A percentile compares a stretch with the other conserved stretches of the same genome.
phyloP scores from a whole-genome alignment of 2,329 filamentous ascomycete species.

The Aspergillus tanneri region DNA sequence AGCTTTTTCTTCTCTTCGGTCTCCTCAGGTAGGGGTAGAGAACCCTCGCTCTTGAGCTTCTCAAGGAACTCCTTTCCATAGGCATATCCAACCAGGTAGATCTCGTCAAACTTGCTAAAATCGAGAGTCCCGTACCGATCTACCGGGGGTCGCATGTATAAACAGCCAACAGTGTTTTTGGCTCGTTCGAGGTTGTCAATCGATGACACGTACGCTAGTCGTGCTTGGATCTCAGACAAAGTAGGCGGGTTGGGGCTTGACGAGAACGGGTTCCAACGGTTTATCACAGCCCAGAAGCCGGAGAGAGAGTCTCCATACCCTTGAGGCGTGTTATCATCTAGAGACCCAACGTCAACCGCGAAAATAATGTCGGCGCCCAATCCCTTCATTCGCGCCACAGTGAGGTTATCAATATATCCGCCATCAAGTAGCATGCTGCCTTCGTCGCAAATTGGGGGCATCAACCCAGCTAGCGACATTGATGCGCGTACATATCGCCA shows the following conservation, averaged over 20 bases:
- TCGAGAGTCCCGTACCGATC: conserved; percentile 92
- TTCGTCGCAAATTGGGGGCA: conserved; percentile 94
- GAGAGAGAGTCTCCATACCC: conserved; percentile 91
- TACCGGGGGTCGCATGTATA: conserved; percentile 95
- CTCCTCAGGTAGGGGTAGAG: conserved; percentile 68
- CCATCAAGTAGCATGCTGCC: conserved; percentile 95
- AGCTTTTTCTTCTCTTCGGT: conserved; percentile 74
- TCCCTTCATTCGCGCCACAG: conserved; percentile 94
- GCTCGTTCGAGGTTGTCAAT: conserved; percentile 92
- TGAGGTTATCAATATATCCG: conserved; percentile 95
- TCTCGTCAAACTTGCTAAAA: conserved; percentile 97
- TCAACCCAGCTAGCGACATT: conserved; percentile 89
- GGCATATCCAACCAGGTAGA: conserved; percentile 82
- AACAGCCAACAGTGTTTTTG: conserved; percentile 83
- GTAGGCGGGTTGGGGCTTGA: conserved; percentile 87
- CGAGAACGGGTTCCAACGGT: conserved; percentile 96
- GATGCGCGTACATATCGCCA: conserved; percentile 96
- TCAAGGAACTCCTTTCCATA: conserved; percentile 80
- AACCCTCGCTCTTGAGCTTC: conserved; percentile 73
- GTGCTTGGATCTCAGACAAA: conserved; percentile 89
- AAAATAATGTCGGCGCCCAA: conserved; percentile 93
- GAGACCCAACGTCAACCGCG: conserved; percentile 86
- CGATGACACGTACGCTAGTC: conserved; percentile 90
- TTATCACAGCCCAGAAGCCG: conserved; percentile 90
- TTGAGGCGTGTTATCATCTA: conserved; percentile 91